Evolutionary conservation across 2,329 filamentous ascomycete species (phyloP), one percentile per base, ranked within the genome.

Genomic region (Aspergillus unguis): DNA sequence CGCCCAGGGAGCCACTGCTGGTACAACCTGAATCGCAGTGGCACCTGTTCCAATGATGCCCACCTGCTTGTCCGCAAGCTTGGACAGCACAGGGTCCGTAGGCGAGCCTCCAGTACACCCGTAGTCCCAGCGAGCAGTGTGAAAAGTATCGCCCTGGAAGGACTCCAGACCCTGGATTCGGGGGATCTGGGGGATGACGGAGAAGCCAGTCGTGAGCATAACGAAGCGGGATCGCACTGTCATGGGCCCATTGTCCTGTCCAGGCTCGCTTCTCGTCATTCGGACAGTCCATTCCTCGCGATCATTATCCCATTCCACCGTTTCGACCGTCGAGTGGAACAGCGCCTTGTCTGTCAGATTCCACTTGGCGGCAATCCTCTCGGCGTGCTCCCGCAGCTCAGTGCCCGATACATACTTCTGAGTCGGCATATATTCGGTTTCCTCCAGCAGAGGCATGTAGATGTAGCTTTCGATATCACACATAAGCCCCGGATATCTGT

Each of bases 381-480:
- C 33, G 2, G 48, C 50, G 35, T 60, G 36, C 11, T 55, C 29
- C 3, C 50, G 25, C 5, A 59, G 9, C 46, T 59, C 57, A 4
- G 36, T 9, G 1, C 55, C 57, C 7, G 23, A 50, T 9, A 48
- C 40, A 31, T 54, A 59, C 28, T 44, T 38, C 3, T 58, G 23
- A 6, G 9, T 29, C 2, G 57, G 57, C 4, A 58, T 49, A 33
- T 50, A 58, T 2, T 51, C 55, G 2, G 55, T 59, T 32, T 59
- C 48, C 1, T 51, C 59, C 31, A 48, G 54, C 27, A 41, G 49
- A 6, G 57, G 57, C 41, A 59, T 36, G 31, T 59, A 59, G 38
- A 43, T 28, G 25, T 79, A 83, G 48, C 74, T 75, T 66, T 86
- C 83, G 1, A 82, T 67, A 59, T 86, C 83, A 62, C 81, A 85